Conservation (phyloP, 306 rosid genomes). For the Prunus kanzakura region DNA sequence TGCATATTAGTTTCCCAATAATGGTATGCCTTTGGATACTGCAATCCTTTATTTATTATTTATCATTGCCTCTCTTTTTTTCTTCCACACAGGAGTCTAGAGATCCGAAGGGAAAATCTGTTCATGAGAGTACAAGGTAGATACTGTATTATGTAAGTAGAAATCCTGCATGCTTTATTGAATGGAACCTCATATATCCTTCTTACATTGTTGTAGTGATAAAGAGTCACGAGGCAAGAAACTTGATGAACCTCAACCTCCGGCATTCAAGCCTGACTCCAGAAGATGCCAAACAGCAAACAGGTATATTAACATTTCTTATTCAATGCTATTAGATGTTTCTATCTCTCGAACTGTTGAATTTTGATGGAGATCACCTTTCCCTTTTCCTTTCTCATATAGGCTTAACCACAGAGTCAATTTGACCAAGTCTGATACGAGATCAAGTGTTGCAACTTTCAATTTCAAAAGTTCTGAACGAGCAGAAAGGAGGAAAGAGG, state of each 20-base stretch:
- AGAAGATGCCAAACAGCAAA: slow-evolving; percentile 34
- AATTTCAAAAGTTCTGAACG: slow-evolving; percentile 48
- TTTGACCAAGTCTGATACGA: slow-evolving; percentile 37
- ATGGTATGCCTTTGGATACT: background rate
- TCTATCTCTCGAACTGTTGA: slow-evolving; percentile 3
- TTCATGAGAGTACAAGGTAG: slow-evolving; percentile 48
- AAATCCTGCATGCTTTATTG: slow-evolving; percentile 12
- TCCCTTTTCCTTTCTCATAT: background rate
- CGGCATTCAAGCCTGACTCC: slow-evolving; percentile 32
- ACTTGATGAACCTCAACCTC: slow-evolving; percentile 32
- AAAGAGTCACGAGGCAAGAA: slow-evolving; percentile 35
- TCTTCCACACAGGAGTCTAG: slow-evolving; percentile 43
- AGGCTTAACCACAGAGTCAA: slow-evolving; percentile 33
- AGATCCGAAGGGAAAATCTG: slow-evolving; percentile 29
- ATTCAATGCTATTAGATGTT: slow-evolving; percentile 3
- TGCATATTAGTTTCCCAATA: background rate
- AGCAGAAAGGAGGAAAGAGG: slow-evolving; percentile 79
- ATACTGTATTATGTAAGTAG: slow-evolving; percentile 16
- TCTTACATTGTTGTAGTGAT: slow-evolving; percentile 27
- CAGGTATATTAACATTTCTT: slow-evolving; percentile 42
- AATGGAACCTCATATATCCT: slow-evolving; percentile 24
- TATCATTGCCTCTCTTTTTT: background rate
- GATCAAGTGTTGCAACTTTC: slow-evolving; percentile 42
- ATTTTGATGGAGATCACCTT: background rate
- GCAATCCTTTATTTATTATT: background rate